A percentile compares a stretch with the other conserved stretches of the same genome.
Conservation (phyloP, 352 stramenopile genomes). For the Pythium utonaiense region DNA sequence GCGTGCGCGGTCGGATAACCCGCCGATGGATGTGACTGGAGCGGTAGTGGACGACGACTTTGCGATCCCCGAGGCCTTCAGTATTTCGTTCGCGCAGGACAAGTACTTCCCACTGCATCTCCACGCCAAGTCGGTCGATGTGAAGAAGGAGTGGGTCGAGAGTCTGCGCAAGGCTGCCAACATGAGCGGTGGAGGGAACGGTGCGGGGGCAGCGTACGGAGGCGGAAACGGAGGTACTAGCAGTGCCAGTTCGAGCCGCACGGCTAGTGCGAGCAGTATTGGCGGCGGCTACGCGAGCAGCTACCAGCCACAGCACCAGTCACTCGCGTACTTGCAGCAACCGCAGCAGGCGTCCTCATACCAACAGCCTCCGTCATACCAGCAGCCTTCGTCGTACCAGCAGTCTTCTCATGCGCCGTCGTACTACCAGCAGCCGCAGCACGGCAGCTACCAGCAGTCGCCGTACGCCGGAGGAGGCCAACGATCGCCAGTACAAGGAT, state of each 20-base stretch:
- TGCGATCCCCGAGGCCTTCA: conserved; percentile 77
- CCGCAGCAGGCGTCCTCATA: not conserved
- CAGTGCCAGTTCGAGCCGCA: not conserved
- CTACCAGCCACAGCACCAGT: conserved; percentile 13
- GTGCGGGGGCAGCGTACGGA: not conserved
- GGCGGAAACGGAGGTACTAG: not conserved
- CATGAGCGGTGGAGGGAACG: not conserved
- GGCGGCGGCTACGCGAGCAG: not conserved
- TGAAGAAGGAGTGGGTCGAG: conserved; percentile 79
- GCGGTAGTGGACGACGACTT: conserved; percentile 75
- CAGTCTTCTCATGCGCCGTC: not conserved
- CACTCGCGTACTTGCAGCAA: conserved; percentile 8
- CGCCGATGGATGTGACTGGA: conserved; percentile 75
- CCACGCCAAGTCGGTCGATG: conserved; percentile 73
- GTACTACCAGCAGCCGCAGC: not conserved
- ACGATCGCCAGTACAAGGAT: not conserved
- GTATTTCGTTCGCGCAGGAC: conserved; percentile 73
- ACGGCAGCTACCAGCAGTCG: not conserved
- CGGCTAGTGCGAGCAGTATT: conserved; percentile 1
- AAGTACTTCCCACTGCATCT: conserved; percentile 80
- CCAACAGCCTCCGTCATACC: conserved; percentile 8
- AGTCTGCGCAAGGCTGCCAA: conserved; percentile 57
- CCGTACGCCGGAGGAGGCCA: not conserved
- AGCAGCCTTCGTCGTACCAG: conserved; percentile 11
- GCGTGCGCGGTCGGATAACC: conserved; percentile 72